Evolutionary conservation across 2,329 filamentous ascomycete species (phyloP).

Genomic region (Alternaria incomplexa): DNA sequence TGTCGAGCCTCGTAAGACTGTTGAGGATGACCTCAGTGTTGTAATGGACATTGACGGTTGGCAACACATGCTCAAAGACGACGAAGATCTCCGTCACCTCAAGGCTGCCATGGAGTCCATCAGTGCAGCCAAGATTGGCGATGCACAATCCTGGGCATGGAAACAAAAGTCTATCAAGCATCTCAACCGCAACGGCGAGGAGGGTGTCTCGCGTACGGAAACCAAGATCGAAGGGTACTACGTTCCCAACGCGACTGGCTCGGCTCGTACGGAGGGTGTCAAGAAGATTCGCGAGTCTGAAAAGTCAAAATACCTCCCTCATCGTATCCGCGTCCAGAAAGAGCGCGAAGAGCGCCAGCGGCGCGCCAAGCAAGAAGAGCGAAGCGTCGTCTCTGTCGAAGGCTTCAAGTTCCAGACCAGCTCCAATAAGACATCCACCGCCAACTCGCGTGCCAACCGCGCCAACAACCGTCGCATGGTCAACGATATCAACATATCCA

Average conservation of each 20-base stretch:
- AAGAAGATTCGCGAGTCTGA: constrained; percentile 97
- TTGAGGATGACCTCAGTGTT: constrained; percentile 68
- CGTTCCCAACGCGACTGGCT: constrained; percentile 83
- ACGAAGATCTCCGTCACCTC: constrained; percentile 68
- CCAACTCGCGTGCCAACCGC: constrained; percentile 89
- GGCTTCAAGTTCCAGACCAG: constrained; percentile 66
- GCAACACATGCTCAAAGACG: constrained; percentile 71
- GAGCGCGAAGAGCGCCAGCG: constrained; percentile 89
- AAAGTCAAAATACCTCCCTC: constrained; percentile 96
- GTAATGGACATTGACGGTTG: constrained; percentile 74
- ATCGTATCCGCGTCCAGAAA: constrained; percentile 95
- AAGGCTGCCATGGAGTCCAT: constrained; percentile 58
- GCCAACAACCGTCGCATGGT: constrained; percentile 94
- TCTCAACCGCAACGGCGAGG: constrained; percentile 65
- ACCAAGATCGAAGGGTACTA: constrained; percentile 73
- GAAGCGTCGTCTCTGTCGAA: constrained; percentile 39
- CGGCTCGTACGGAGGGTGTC: constrained; percentile 88
- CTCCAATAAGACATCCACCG: constrained; percentile 82
- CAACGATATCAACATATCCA: constrained; percentile 94
- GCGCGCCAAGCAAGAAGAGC: constrained; percentile 68
- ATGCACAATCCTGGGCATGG: constrained; percentile 70
- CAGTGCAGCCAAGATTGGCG: constrained; percentile 58
- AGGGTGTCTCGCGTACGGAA: constrained; percentile 59
- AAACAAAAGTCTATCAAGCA: constrained; percentile 75
- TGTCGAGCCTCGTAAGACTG: constrained; percentile 65